Conservation (phyloP, 2,329 filamentous ascomycete genomes). For the Scedosporium aurantiacum region DNA sequence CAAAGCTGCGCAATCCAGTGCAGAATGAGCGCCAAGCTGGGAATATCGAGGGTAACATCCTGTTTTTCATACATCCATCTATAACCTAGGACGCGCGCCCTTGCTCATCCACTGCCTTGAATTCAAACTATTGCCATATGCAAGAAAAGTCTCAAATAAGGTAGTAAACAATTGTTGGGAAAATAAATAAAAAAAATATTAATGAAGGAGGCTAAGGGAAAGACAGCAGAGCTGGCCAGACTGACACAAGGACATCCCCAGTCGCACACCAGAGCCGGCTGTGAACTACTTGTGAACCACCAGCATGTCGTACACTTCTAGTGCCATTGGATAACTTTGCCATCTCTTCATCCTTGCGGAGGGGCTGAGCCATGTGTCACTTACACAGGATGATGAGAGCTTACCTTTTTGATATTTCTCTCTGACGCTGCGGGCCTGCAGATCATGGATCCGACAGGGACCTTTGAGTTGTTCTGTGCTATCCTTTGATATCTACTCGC, state of each 20-base stretch:
- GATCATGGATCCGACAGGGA: not conserved
- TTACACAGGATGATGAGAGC: not conserved
- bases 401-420: not conserved
- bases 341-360: not conserved
- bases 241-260: too few relatives aligned
- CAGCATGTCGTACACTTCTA: too few relatives aligned
- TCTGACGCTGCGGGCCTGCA: not conserved
- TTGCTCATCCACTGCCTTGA: not conserved
- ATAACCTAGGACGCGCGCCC: not conserved
- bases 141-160: not conserved
- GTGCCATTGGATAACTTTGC: not conserved
- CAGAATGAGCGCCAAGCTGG: not conserved
- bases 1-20: not conserved
- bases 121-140: not conserved
- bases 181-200: not conserved
- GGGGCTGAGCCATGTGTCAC: not conserved
- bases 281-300: too few relatives aligned
- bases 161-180: not conserved
- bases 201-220: not conserved
- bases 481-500: not conserved
- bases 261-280: too few relatives aligned
- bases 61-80: not conserved
- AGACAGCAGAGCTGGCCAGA: too few relatives aligned
- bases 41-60: not conserved
- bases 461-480: not conserved